Conservation (phyloP, 805 yeast genomes). For the Metschnikowia noctiluminum region DNA sequence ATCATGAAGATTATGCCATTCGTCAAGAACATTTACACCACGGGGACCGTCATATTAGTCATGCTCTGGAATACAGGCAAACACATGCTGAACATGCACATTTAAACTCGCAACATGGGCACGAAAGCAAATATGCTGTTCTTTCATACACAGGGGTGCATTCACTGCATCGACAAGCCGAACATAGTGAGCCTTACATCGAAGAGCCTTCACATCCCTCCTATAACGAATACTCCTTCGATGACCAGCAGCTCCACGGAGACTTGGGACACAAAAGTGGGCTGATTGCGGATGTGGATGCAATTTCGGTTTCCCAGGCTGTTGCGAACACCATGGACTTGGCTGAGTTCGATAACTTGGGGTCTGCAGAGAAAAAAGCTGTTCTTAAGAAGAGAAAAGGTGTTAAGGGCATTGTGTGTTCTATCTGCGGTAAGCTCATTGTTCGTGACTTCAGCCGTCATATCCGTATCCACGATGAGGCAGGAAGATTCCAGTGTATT, state of each 20-base stretch:
- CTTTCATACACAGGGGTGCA: not conserved
- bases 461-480: conserved; percentile 41
- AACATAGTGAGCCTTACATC: not conserved
- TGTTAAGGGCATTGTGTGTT: conserved; percentile 37
- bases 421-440: conserved; percentile 39
- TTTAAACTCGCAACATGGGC: not conserved
- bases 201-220: conserved; percentile 1
- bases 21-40: not conserved
- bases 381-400: conserved; percentile 24
- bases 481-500: conserved; percentile 42
- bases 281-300: not conserved
- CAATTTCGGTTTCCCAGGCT: conserved; percentile 1
- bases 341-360: conserved; percentile 3
- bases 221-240: not conserved
- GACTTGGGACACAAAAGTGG: not conserved
- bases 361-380: conserved; percentile 5
- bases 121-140: not conserved
- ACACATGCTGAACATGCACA: not conserved
- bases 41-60: not conserved
- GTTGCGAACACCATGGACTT: not conserved
- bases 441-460: conserved; percentile 41
- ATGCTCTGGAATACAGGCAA: not conserved
- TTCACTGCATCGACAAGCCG: not conserved
- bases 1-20: not conserved
- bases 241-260: not conserved